These are phyloP conservation scores for Aspergillus diversus DNA, from an alignment of 495 filamentous ascomycete genomes.

Conservation along the genomic window DNA sequence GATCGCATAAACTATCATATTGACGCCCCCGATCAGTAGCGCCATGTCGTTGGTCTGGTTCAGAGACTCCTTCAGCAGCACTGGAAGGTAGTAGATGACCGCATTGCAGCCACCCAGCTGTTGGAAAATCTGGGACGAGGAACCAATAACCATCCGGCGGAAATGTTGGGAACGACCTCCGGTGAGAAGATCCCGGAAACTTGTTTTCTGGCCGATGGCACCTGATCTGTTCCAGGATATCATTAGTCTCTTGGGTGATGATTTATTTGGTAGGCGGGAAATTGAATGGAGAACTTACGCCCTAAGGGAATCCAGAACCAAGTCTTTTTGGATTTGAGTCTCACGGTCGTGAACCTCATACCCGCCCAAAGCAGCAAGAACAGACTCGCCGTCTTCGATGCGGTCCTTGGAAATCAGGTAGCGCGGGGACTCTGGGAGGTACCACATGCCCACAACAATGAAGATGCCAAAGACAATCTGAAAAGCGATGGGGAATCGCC, in stretches of 20 bases:
- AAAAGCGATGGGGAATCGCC: slow-evolving; percentile 85
- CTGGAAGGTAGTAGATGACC: slow-evolving; percentile 85
- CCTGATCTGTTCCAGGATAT: slow-evolving; percentile 26
- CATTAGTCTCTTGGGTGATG: background rate
- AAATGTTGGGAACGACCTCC: slow-evolving; percentile 50
- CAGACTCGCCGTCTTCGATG: slow-evolving; percentile 67
- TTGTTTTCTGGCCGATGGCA: slow-evolving; percentile 39
- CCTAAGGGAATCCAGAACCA: slow-evolving; percentile 75
- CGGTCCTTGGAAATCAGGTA: slow-evolving; percentile 73
- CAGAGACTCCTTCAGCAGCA: slow-evolving; percentile 72
- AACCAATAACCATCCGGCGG: slow-evolving; percentile 54
- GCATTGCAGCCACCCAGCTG: slow-evolving; percentile 79
- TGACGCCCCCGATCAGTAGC: slow-evolving; percentile 76
- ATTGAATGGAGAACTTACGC: slow-evolving; percentile 55
- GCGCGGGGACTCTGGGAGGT: slow-evolving; percentile 76
- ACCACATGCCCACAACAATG: slow-evolving; percentile 64
- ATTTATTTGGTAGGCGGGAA: background rate
- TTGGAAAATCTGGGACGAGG: slow-evolving; percentile 77
- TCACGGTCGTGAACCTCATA: slow-evolving; percentile 61
- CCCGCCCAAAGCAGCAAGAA: slow-evolving; percentile 70
- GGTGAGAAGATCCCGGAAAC: slow-evolving; percentile 45
- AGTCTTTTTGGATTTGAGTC: slow-evolving; percentile 60
- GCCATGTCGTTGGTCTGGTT: slow-evolving; percentile 63
- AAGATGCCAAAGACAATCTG: slow-evolving; percentile 74
- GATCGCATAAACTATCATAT: slow-evolving; percentile 83